These are phyloP conservation scores for Chaetomium tenue DNA, from an alignment of 495 filamentous ascomycete species.

Conservation along the genomic window DNA sequence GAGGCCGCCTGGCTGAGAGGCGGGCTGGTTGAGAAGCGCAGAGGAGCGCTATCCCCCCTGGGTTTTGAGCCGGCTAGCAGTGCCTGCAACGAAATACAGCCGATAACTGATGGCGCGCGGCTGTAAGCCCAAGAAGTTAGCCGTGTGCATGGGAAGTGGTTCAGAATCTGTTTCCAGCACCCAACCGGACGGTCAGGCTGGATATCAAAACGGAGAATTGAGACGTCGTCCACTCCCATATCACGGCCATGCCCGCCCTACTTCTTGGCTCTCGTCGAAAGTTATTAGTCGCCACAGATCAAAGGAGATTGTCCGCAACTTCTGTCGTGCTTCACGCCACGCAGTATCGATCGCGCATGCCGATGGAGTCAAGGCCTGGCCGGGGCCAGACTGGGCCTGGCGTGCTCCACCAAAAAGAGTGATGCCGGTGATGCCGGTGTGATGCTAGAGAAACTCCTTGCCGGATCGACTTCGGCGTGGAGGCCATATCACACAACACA, in stretches of 20 bases:
- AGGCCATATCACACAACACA: not conserved
- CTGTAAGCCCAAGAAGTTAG: not conserved
- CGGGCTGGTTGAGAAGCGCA: not conserved
- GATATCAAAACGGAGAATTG: not conserved
- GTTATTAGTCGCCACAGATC: not conserved
- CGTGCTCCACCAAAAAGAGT: not conserved
- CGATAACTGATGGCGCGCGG: not conserved
- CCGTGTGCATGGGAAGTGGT: not conserved
- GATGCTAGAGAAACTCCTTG: not conserved
- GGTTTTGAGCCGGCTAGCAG: not conserved
- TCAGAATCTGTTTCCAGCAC: not conserved
- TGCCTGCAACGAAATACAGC: not conserved
- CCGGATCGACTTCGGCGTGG: not conserved
- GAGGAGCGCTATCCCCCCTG: not conserved
- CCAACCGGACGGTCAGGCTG: not conserved
- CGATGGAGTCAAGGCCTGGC: not conserved
- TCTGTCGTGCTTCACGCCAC: slow-evolving; percentile 4
- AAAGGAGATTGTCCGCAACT: not conserved
- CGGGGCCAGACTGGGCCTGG: not conserved
- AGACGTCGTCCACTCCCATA: not conserved
- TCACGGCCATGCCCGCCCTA: not conserved
- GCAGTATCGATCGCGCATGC: slow-evolving; percentile 11
- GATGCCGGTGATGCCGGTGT: not conserved
- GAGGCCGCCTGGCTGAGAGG: not conserved
- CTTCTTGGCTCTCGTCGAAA: not conserved